Conservation (phyloP, 306 rosid species). For the Canavalia ensiformis region DNA sequence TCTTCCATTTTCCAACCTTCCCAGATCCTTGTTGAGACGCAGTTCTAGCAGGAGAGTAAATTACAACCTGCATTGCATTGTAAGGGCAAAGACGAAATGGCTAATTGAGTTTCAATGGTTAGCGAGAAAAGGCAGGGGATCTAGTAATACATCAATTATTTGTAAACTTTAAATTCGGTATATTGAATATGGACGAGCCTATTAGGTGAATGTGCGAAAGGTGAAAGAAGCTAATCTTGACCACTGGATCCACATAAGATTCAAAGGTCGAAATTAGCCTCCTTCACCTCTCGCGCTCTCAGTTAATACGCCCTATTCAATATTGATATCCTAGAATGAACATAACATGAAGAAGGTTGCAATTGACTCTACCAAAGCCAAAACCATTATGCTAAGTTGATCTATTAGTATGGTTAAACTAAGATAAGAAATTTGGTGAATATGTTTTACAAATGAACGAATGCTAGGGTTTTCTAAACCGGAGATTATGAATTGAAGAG, state of each 20-base stretch:
- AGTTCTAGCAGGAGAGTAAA: conserved; percentile 97
- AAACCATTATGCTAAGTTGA: neutral
- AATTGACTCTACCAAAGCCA: conserved; percentile 1
- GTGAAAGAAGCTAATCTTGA: conserved; percentile 23
- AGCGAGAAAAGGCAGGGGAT: conserved; percentile 8
- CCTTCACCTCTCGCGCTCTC: conserved; percentile 11
- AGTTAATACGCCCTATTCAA: conserved; percentile 2
- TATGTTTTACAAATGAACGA: conserved; percentile 20
- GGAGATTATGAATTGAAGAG: neutral
- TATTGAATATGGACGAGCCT: neutral
- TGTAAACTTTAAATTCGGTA: conserved; percentile 2
- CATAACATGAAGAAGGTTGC: neutral
- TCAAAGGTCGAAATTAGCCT: conserved; percentile 8
- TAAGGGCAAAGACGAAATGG: conserved; percentile 1
- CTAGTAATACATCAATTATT: conserved; percentile 28
- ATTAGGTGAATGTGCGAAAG: conserved; percentile 7
- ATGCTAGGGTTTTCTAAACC: conserved; percentile 33
- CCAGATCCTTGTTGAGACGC: conserved; percentile 99
- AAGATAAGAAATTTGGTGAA: conserved; percentile 1
- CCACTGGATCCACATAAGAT: neutral
- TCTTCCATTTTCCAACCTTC: conserved; percentile 92
- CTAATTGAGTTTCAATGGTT: conserved; percentile 26
- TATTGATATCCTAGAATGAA: neutral
- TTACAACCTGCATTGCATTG: conserved; percentile 73
- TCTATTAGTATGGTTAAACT: neutral